Evolutionary conservation across 345 rosid species (phyloP), one percentile per base, ranked within the genome.

Genomic region (Hevea brasiliensis): DNA sequence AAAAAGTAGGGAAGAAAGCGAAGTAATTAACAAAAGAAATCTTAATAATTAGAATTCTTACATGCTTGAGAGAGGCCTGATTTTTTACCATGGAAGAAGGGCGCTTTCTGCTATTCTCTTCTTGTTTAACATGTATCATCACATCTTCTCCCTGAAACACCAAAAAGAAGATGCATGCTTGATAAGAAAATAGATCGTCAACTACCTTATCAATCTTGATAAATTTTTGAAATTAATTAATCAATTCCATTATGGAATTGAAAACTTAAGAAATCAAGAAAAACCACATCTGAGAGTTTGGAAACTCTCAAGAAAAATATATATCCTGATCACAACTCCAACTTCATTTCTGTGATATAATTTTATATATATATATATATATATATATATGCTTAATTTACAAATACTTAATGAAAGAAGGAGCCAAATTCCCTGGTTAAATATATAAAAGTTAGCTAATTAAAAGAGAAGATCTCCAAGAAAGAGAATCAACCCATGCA

Each of bases 21-120:
- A 2, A 56, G 23, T 6, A 23, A n/a, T n/a, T n/a, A 23, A 9
- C 21, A 8, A 9, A 21, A 56, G 0, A 56, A 8, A 10, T 1
- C 8, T 1, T 2, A 56, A 21, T 24, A 50, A 8, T 55, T 5
- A 3, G 8, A 83, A 66, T n/a, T 54, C 64, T 42, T 73, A 27
- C 21, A 58, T 24, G 23, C 17, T 12, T 60, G 42, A 32, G 1
- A 29, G 64, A 60, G 21, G 45, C 14, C 0, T 44, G 3, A 26
- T 73, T 42, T 32, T 64, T 74, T 55, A 60, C 56, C 45, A 20
- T 41, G 50, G 45, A 26, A 73, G 65, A 15, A 21, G 50, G 51
- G 7, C 4, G 67, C 29, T 20, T 65, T 47, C 20, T 37, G 63
- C 24, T 8, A 64, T 14, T 50, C 42, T 72, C 66, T 11, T 40